Evolutionary conservation across 192 early-diverging fungal species (phyloP), one percentile per base, ranked within the genome.

Genomic region (Funneliformis mosseae): DNA sequence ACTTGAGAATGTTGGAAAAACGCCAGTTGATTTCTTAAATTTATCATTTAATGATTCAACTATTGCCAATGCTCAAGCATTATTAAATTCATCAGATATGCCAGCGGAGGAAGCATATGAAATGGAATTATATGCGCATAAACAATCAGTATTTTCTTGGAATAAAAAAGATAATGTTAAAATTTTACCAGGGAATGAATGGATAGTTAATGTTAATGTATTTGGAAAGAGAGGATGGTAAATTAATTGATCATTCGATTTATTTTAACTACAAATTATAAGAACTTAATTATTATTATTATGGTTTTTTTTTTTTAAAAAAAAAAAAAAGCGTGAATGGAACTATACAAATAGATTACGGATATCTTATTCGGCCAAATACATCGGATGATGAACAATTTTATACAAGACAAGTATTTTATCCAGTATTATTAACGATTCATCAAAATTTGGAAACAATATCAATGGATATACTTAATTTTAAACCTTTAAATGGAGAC

Each of bases 171-270:
- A 16, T 83, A 84, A 38, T 81, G 50, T 93, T 18, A 80, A 89
- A 18, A 77, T 81, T 23, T 80, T 94, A 41, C 81, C 85, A 4
- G 88, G 87, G 28, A 91, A 92, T 33, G 90, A 87, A 23, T 73
- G 59, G 2, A 85, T 84, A 16, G 78, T 95, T 41, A 86, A 81
- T 48, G 87, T 95, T 18, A 92, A 91, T 46, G 87, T 93, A 5
- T 93, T 88, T 86, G 94, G 94, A 25, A 95, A 95, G 78, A 84
- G 85, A 39, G 85, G 85, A 76, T 93, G 92, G 91, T 92, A 87
- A 50, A 41, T 33, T 33, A 28, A 12, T 66, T 33, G 21, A 16
- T 16, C 23, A 66, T 66, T 66, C 25, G 12, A 11, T 3, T 28
- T 33, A 3, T 16, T 66, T 69, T 83, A 62, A 67, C 77, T 76